A percentile compares a stretch with the other conserved stretches of the same genome.
phyloP scores from a whole-genome alignment of 306 rosid genomes.

The Cyclanthera cordifolia region DNA sequence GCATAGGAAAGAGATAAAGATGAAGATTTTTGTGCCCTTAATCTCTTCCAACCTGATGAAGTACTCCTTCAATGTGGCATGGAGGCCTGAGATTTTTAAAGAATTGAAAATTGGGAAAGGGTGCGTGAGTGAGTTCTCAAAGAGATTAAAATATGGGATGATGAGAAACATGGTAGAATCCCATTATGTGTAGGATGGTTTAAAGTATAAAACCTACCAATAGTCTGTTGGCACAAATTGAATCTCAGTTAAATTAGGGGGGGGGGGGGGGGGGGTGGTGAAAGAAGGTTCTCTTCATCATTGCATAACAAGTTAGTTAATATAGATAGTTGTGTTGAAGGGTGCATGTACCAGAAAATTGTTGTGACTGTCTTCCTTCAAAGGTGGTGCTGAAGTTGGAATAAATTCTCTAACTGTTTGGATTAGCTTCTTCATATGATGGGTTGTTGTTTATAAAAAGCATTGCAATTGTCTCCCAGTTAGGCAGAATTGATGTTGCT shows the following conservation, averaged over 20 bases:
- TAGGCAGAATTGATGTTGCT: not conserved
- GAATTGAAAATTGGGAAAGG: not conserved
- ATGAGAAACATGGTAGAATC: slow-evolving; percentile 7
- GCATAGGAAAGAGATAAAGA: not conserved
- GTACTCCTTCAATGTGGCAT: not conserved
- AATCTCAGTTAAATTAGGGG: not conserved
- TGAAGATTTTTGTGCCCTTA: not conserved
- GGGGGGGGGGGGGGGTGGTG: not conserved
- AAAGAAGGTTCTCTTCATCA: not conserved
- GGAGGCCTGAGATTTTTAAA: not conserved
- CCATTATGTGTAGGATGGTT: slow-evolving; percentile 5
- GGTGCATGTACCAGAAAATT: not conserved
- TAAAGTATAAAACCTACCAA: not conserved
- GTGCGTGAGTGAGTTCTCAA: slow-evolving; percentile 6
- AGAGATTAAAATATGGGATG: not conserved
- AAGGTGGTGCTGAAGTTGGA: not conserved
- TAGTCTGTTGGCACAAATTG: not conserved
- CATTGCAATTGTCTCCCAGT: not conserved
- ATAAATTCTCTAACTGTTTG: not conserved
- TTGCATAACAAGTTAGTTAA: not conserved
- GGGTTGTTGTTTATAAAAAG: not conserved
- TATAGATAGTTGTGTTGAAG: not conserved
- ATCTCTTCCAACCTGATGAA: not conserved
- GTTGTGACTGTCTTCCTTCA: not conserved
- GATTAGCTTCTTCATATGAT: not conserved